A percentile compares a stretch with the other conserved stretches of the same genome.
These are phyloP conservation scores for Paratrimastix pyriformis DNA, from an alignment of 78 protist genomes.

Conservation along the genomic window DNA sequence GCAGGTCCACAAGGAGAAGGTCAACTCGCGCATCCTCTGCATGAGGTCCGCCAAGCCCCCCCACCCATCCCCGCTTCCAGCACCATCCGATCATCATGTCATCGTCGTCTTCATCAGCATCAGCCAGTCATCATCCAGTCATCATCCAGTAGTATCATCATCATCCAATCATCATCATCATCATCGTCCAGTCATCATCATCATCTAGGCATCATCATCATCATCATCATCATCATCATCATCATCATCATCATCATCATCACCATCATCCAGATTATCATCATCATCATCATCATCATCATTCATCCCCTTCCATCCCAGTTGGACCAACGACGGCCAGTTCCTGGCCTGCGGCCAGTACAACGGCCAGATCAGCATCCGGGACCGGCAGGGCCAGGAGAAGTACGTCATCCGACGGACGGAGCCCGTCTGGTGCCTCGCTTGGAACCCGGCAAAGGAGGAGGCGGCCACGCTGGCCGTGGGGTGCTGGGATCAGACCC, in stretches of 20 bases:
- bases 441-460: conserved; percentile 39
- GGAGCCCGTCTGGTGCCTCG: conserved; percentile 53
- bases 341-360: conserved; percentile 54
- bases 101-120: too few relatives aligned
- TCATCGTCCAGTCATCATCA: too few relatives aligned
- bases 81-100: too few relatives aligned
- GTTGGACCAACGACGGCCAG: conserved; percentile 67
- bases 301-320: not conserved
- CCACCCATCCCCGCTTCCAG: too few relatives aligned
- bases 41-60: not conserved
- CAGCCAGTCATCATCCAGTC: too few relatives aligned
- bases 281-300: too few relatives aligned
- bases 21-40: not conserved
- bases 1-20: conserved; percentile 45
- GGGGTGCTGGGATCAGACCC: conserved; percentile 57
- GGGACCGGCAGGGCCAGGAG: conserved; percentile 33
- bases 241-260: too few relatives aligned
- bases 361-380: conserved; percentile 46
- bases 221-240: too few relatives aligned
- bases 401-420: not conserved
- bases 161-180: too few relatives aligned
- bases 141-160: too few relatives aligned
- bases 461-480: conserved; percentile 47
- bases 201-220: too few relatives aligned
- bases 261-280: too few relatives aligned